Conservation (phyloP, 202 grass and related monocot species). For the Setaria viridis region DNA sequence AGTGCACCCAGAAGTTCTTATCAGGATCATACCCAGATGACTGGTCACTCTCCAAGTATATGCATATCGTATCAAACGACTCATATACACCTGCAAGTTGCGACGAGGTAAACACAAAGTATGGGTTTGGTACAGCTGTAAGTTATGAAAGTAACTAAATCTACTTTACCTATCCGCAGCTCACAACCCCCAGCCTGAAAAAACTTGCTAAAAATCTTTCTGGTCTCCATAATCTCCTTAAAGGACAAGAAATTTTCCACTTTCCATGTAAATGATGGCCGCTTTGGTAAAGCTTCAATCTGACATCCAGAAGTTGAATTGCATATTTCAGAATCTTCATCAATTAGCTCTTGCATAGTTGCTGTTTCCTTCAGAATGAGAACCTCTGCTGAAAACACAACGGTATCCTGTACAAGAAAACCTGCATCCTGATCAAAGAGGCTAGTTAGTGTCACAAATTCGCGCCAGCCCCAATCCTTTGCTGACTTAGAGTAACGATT, state of each 20-base stretch:
- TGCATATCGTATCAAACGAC: constrained; percentile 94
- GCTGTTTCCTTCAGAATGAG: constrained; percentile 90
- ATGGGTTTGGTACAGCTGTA: constrained; percentile 28
- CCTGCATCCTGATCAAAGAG: constrained; percentile 96
- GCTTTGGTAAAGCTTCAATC: constrained; percentile 63
- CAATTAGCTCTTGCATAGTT: constrained; percentile 69
- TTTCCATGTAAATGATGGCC: constrained; percentile 88
- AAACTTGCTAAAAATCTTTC: constrained; percentile 99
- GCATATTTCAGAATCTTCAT: constrained; percentile 56
- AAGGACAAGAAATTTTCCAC: constrained; percentile 97
- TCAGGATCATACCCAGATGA: constrained; percentile 86
- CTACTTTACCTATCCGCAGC: constrained; percentile 90
- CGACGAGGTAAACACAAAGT: constrained; percentile 26
- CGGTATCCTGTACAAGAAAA: constrained; percentile 88
- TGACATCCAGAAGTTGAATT: constrained; percentile 58
- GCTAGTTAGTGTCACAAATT: constrained; percentile 92
- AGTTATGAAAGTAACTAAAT: constrained; percentile 32
- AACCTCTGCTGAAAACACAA: constrained; percentile 91
- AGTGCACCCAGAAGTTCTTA: constrained; percentile 94
- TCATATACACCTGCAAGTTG: constrained; percentile 90
- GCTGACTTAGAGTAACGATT: constrained; percentile 97
- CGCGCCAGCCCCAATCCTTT: constrained; percentile 99
- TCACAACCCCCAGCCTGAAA: constrained; percentile 92
- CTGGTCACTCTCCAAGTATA: constrained; percentile 99
- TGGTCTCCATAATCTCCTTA: constrained; percentile 96